Evolutionary conservation across 352 stramenopile species (phyloP).

Genomic region (Aphanomyces cochlioides): DNA sequence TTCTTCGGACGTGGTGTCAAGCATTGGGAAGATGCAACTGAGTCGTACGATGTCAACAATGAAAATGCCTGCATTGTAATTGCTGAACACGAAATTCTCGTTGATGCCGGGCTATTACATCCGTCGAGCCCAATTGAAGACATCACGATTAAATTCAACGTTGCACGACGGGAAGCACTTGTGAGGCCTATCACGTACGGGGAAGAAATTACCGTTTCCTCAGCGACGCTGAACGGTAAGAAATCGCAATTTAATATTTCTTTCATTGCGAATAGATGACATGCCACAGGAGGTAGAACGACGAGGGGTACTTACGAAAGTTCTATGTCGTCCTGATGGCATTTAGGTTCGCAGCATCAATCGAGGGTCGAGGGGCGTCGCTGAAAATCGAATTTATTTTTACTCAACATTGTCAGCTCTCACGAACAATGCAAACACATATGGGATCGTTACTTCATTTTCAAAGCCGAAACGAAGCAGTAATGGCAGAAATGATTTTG

Average conservation of each 20-base stretch:
- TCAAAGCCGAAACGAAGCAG: not conserved
- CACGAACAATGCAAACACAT: not conserved
- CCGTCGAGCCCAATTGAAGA: not conserved
- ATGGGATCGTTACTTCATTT: conserved; percentile 24
- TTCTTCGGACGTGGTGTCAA: conserved; percentile 19
- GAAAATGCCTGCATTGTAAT: conserved; percentile 12
- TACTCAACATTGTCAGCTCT: conserved; percentile 2
- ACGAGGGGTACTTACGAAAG: not conserved
- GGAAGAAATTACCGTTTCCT: not conserved
- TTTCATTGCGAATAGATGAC: not conserved
- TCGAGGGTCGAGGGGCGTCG: not conserved
- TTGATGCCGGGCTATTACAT: conserved; percentile 5
- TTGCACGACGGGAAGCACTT: not conserved
- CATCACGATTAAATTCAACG: conserved; percentile 21
- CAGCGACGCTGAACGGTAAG: not conserved
- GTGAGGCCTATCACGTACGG: not conserved
- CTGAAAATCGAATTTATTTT: conserved; percentile 9
- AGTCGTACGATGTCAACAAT: not conserved
- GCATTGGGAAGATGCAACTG: not conserved
- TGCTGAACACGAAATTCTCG: not conserved
- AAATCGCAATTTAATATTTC: not conserved
- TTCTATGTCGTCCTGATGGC: not conserved
- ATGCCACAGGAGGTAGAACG: not conserved
- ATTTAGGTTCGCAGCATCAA: conserved; percentile 10
- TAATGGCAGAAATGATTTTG: conserved; percentile 12